Base-by-base conservation (phyloP, 345 rosid species). In the Erucastrum elatum region DNA sequence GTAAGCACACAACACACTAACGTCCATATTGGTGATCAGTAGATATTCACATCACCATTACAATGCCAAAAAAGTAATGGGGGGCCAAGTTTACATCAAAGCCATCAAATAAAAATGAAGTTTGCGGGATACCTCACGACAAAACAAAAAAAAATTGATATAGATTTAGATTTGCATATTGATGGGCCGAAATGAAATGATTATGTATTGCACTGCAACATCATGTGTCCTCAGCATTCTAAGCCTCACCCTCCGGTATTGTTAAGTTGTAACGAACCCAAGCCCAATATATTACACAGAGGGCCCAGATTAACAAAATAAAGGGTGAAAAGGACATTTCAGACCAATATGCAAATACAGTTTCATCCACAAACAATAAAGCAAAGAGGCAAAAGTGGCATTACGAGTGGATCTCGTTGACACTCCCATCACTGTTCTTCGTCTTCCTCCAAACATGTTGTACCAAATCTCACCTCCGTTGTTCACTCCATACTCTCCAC, bases 331-430 rank as follows among this genome's bases (percentile, higher is more conserved):
- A 29, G 3, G 30, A 29, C 30, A 29, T 29, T 29, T 29, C 30
- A 29, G 3, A 3, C 30, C 30, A 29, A 29, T 29, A 29, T 2
- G 30, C 30, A 29, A 29, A 21, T 21, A 21, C 3, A 29, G 3
- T 29, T 29, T 29, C 49, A 62, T 79, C 82, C 82, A 74, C 74
- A 67, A 74, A 74, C 31, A 1, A 15, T 25, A 72, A 60, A 58
- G n/a, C 44, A 39, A 51, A 75, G 80, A 80, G 65, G 21, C 70
- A 76, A 80, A 75, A 81, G 76, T 59, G 66, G 58, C 37, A 55
- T 56, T 84, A 87, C 78, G 82, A 76, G 91, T 87, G 93, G 91
- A 87, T 84, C 81, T 75, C 83, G 70, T 84, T 53, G 67, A 9
- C 71, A 66, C 12, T n/a, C 16, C 66, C 53, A 12, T 11, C 7